Evolutionary conservation across 2,329 filamentous ascomycete species (phyloP).

Genomic region (Penicillium thymicola): DNA sequence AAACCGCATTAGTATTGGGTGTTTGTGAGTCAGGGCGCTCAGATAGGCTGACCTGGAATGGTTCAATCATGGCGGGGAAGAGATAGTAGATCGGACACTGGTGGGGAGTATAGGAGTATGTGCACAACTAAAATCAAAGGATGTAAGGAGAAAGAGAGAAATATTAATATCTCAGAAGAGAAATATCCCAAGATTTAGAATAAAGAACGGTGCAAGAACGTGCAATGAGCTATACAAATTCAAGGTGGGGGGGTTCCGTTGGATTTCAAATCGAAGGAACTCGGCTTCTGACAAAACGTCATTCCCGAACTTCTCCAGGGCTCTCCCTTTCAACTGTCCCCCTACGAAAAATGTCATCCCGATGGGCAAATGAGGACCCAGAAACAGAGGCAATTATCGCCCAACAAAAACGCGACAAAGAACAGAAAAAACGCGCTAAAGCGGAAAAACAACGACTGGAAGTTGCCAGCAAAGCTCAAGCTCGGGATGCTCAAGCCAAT

Average conservation of each 20-base stretch:
- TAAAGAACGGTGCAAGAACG: neutral
- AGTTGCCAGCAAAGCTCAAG: constrained; percentile 43
- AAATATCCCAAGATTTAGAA: neutral
- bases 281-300: constrained; percentile 25
- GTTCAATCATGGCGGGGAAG: constrained; percentile 40
- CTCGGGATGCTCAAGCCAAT: constrained; percentile 27
- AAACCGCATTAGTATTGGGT: constrained; percentile 17
- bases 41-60: constrained; percentile 43
- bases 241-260: constrained; percentile 23
- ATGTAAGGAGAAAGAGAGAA: neutral
- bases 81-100: constrained; percentile 11
- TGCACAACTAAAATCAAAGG: neutral
- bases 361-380: constrained; percentile 84
- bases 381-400: constrained; percentile 68
- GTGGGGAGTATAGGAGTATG: neutral
- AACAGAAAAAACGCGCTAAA: constrained; percentile 82
- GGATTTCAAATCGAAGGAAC: constrained; percentile 35
- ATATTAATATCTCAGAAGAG: neutral
- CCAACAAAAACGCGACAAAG: constrained; percentile 74
- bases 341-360: constrained; percentile 60
- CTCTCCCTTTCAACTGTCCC: neutral
- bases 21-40: neutral
- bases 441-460: constrained; percentile 74
- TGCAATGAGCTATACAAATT: constrained; percentile 1
- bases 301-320: constrained; percentile 13